Conservation (phyloP, 169 alveolate genomes). For the Eimeria praecox region DNA sequence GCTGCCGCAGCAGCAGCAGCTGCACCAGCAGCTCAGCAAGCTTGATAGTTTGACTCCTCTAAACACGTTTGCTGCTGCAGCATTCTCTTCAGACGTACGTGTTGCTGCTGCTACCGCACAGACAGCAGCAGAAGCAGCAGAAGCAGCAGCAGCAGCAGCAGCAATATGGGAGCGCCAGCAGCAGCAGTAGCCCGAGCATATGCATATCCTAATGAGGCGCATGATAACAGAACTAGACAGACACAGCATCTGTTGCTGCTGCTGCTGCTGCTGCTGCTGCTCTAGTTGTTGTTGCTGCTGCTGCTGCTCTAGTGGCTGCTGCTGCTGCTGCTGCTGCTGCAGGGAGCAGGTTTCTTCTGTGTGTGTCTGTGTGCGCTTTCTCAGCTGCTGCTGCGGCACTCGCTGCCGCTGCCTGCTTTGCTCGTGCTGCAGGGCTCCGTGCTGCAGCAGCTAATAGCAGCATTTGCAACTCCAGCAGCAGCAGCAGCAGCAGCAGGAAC, state of each 20-base stretch:
- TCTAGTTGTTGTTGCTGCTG: constrained; percentile 15
- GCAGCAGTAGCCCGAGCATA: neutral
- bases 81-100: neutral
- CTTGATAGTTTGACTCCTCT: neutral
- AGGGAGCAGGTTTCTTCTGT: neutral
- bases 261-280: neutral
- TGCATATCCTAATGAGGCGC: neutral
- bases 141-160: constrained; percentile 12
- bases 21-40: neutral
- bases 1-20: neutral
- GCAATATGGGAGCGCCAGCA: neutral
- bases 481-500: constrained; percentile 27
- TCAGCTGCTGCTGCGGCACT: constrained; percentile 13
- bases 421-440: constrained; percentile 23
- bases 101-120: neutral
- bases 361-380: neutral
- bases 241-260: neutral
- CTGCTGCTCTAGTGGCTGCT: no score
- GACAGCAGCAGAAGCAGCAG: neutral
- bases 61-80: neutral
- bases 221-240: neutral
- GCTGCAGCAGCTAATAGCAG: constrained; percentile 17
- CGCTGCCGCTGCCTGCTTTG: constrained; percentile 37
- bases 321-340: neutral
- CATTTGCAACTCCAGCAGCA: constrained; percentile 1